Conservation (phyloP, 2,329 filamentous ascomycete species). For the Eutypella sp. region DNA sequence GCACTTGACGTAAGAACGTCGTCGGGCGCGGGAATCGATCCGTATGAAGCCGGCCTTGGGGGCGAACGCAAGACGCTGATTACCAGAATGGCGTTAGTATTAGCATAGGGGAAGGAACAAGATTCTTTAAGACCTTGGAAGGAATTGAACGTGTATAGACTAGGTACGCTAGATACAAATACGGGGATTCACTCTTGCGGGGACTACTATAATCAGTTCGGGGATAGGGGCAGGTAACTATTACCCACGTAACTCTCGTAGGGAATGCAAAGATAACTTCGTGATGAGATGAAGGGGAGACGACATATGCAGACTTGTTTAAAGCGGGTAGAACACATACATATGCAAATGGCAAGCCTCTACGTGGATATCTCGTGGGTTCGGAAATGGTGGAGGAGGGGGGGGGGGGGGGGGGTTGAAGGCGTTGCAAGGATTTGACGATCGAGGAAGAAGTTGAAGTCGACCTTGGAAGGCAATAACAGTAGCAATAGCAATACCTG, state of each 20-base stretch:
- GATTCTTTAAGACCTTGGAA: too few relatives aligned
- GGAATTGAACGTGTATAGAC: too few relatives aligned
- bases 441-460: not conserved
- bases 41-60: not conserved
- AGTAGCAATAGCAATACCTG: not conserved
- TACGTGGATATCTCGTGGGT: not conserved
- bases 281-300: not conserved
- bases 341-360: not conserved
- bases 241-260: not conserved
- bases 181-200: not conserved
- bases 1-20: conserved; percentile 8
- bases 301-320: not conserved
- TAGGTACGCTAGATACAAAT: not conserved
- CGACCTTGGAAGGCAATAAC: not conserved
- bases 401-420: not conserved
- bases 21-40: not conserved
- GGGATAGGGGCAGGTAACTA: not conserved
- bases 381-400: not conserved
- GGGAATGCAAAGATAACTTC: not conserved
- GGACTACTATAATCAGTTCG: not conserved
- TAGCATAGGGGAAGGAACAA: not conserved
- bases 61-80: not conserved
- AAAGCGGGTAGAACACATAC: not conserved
- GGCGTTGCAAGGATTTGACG: not conserved
- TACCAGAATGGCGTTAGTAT: too few relatives aligned